These are phyloP conservation scores for Candida loeiensis DNA, from an alignment of 805 yeast genomes.

Conservation along the genomic window DNA sequence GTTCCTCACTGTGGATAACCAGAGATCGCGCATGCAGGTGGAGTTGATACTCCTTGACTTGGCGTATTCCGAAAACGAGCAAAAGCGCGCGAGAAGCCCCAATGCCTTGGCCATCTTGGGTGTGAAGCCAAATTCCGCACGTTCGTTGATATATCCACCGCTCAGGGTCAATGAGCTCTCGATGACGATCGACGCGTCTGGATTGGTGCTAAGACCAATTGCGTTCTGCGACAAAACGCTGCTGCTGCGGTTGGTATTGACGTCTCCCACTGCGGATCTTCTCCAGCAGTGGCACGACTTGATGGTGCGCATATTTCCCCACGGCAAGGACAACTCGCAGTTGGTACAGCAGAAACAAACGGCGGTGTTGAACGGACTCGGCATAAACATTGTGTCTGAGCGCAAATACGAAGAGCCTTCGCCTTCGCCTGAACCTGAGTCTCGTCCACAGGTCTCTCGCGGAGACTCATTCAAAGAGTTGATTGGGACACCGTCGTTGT, in stretches of 20 bases:
- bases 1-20: conserved; percentile 12
- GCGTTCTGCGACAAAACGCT: conserved; percentile 16
- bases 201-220: conserved; percentile 13
- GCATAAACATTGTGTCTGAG: conserved; percentile 26
- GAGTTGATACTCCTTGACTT: conserved; percentile 37
- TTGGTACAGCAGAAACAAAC: conserved; percentile 16
- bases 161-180: conserved; percentile 37
- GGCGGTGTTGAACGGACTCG: conserved; percentile 29
- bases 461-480: conserved; percentile 14
- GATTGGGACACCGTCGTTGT: conserved; percentile 12
- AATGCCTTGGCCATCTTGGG: conserved; percentile 38
- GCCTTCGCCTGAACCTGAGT: conserved; percentile 4
- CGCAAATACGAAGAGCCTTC: conserved; percentile 6
- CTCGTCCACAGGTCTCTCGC: conserved; percentile 10
- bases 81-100: conserved; percentile 11
- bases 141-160: conserved; percentile 41
- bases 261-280: conserved; percentile 13
- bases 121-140: conserved; percentile 14
- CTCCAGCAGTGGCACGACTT: conserved; percentile 30
- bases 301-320: conserved; percentile 33
- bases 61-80: conserved; percentile 5
- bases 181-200: conserved; percentile 14
- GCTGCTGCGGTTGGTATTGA: conserved; percentile 18
- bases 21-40: conserved; percentile 11
- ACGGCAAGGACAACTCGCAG: conserved; percentile 23